These are phyloP conservation scores for Neoconidiobolus thromboides DNA, from an alignment of 371 early-diverging fungal species.

Conservation along the genomic window DNA sequence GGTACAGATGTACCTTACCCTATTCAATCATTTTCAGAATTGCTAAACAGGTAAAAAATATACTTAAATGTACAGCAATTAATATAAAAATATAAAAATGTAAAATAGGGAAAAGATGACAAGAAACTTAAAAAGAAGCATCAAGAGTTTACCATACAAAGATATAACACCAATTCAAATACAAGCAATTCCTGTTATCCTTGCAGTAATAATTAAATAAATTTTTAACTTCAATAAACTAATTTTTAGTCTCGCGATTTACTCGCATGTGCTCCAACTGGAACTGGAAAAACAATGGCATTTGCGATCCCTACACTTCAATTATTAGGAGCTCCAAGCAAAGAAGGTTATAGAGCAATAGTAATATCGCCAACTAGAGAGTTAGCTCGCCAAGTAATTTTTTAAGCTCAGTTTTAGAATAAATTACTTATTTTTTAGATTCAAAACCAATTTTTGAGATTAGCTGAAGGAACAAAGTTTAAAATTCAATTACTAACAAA, in stretches of 20 bases:
- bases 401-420: neutral
- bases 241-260: slow-evolving; percentile 47
- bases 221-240: neutral
- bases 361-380: slow-evolving; percentile 97
- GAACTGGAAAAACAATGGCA: slow-evolving; percentile 98
- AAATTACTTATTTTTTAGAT: slow-evolving; percentile 23
- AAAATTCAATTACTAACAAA: slow-evolving; percentile 63
- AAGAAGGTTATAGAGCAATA: slow-evolving; percentile 58
- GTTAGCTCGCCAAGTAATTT: slow-evolving; percentile 71
- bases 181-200: slow-evolving; percentile 72
- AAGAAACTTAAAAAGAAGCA: slow-evolving; percentile 41
- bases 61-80: neutral
- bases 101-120: slow-evolving; percentile 31
- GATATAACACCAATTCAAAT: slow-evolving; percentile 94
- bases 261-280: slow-evolving; percentile 88
- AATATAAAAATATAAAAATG: neutral
- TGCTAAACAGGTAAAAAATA: slow-evolving; percentile 28
- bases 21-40: slow-evolving; percentile 51
- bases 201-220: slow-evolving; percentile 23
- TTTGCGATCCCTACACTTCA: slow-evolving; percentile 86
- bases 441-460: slow-evolving; percentile 45
- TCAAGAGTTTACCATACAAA: slow-evolving; percentile 37
- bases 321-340: slow-evolving; percentile 43
- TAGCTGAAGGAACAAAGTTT: slow-evolving; percentile 50
- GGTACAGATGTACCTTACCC: slow-evolving; percentile 80